Evolutionary conservation across 495 filamentous ascomycete genomes (phyloP).

Genomic region (Staphylotrichum longicolle): DNA sequence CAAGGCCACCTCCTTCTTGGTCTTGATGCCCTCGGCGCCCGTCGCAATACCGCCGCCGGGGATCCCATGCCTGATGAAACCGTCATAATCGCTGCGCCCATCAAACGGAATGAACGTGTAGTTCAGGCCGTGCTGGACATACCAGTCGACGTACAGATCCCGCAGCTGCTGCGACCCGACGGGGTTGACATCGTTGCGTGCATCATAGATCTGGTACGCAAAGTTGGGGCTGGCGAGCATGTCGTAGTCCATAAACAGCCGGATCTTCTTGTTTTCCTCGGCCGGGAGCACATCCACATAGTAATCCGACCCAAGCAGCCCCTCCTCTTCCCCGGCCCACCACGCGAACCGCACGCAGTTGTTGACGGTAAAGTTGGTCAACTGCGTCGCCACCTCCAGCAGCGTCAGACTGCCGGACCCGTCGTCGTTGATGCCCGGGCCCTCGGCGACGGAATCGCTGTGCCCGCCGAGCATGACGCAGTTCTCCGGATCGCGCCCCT

Average conservation of each 20-base stretch:
- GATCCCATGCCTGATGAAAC: slow-evolving; percentile 53
- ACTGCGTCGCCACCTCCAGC: slow-evolving; percentile 53
- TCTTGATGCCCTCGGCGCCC: slow-evolving; percentile 59
- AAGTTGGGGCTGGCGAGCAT: slow-evolving; percentile 58
- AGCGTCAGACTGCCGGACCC: slow-evolving; percentile 53
- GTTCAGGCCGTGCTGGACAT: slow-evolving; percentile 47
- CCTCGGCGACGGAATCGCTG: slow-evolving; percentile 53
- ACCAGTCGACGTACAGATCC: slow-evolving; percentile 53
- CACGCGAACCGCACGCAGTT: slow-evolving; percentile 59
- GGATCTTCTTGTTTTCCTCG: slow-evolving; percentile 54
- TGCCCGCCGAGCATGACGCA: slow-evolving; percentile 58
- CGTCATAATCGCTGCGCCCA: slow-evolving; percentile 57
- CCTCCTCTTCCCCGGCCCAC: slow-evolving; percentile 60
- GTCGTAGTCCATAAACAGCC: slow-evolving; percentile 60
- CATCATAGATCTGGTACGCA: slow-evolving; percentile 53
- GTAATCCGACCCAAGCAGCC: slow-evolving; percentile 56
- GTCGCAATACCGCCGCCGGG: slow-evolving; percentile 60
- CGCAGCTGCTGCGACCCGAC: slow-evolving; percentile 49
- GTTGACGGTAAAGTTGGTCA: slow-evolving; percentile 50
- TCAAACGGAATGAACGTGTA: slow-evolving; percentile 55
- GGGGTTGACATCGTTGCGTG: slow-evolving; percentile 47
- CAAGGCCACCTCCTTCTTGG: slow-evolving; percentile 46
- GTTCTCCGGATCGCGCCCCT: slow-evolving; percentile 53
- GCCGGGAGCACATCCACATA: slow-evolving; percentile 49
- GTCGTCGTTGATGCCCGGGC: slow-evolving; percentile 53